These are phyloP conservation scores for Nigrospora osmanthi DNA, from an alignment of 2,329 filamentous ascomycete genomes.

Conservation along the genomic window DNA sequence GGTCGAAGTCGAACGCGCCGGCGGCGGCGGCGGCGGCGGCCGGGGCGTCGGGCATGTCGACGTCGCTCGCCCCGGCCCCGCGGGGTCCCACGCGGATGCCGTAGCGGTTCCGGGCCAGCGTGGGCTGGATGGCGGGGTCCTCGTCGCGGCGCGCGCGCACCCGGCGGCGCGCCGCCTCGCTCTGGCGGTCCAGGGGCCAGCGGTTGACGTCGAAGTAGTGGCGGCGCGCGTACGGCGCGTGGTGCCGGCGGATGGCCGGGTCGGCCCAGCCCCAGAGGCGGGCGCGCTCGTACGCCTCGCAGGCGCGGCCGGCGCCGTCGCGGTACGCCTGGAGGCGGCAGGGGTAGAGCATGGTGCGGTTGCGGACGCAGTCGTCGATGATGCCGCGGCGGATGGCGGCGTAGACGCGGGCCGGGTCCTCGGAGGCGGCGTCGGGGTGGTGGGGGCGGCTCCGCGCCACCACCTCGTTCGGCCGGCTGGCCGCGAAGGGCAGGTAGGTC, in stretches of 20 bases:
- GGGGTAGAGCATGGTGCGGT: slow-evolving; percentile 33
- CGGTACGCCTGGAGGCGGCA: slow-evolving; percentile 18
- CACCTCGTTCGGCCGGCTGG: neutral
- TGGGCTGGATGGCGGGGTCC: slow-evolving; percentile 7
- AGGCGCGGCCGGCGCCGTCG: slow-evolving; percentile 9
- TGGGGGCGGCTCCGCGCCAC: neutral
- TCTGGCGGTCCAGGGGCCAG: slow-evolving; percentile 37
- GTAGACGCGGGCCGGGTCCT: slow-evolving; percentile 9
- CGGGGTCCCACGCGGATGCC: neutral
- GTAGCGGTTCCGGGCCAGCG: slow-evolving; percentile 1
- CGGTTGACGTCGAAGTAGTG: slow-evolving; percentile 37
- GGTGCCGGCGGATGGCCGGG: slow-evolving; percentile 16
- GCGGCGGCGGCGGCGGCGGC: no score
- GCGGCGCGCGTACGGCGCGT: slow-evolving; percentile 18
- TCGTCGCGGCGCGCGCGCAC: slow-evolving; percentile 22
- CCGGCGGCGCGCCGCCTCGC: slow-evolving; percentile 14
- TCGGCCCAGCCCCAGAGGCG: slow-evolving; percentile 23
- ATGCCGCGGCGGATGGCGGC: slow-evolving; percentile 27
- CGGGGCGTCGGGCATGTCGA: no score
- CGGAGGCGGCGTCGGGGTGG: slow-evolving; percentile 14
- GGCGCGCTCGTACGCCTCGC: slow-evolving; percentile 12
- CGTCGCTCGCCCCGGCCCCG: no score
- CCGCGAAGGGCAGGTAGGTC: neutral
- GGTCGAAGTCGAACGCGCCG: no score
- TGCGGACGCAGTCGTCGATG: slow-evolving; percentile 34